Base-by-base conservation (phyloP, 2,329 filamentous ascomycete species). In the Geosmithia putterillii region DNA sequence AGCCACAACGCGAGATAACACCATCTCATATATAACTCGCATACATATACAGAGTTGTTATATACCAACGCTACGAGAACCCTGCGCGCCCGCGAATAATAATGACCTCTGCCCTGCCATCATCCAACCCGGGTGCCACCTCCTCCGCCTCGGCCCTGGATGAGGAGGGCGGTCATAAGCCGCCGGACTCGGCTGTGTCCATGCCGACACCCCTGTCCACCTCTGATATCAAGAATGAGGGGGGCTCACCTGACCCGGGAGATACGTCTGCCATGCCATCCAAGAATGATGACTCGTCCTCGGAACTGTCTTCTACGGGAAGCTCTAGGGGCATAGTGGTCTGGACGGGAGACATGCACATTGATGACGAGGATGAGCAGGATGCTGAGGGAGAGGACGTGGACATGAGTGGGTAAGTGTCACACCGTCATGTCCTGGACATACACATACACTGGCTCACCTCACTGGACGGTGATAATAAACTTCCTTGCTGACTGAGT, bases 311-410 rank as follows among this genome's bases (percentile, higher is more conserved):
- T 7, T 57, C 57, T 40, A 60, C 66, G 34, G 60, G 5, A 12
- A 32, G 62, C 28, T 62, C 59, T 3, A 57, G 61, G 4, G 66
- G 67, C 46, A 70, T 70, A 21, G 52, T 69, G 4, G 67, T 69
- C 17, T 67, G 65, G 59, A 67, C 64, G 23, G 65, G 61, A 44
- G 55, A 61, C 14, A 65, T 67, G 57, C 59, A 60, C 20, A 21
- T 46, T 55, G 39, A 35, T 52, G 42, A 55, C 54, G 51, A 45
- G 20, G 40, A 42, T 43, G 35, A n/a, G 14, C 34, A 40, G 15
- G 39, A 41, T 14, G 18, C 38, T 38, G 23, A 45, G 18, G 39
- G 28, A 23, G 36, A 40, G 14, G 15, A 12, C 14, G 32, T 46
- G 41, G 41, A 43, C 19, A 46, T 40, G 14, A 43, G 42, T 38